These are phyloP conservation scores for Cryptococcus sp. DNA, from an alignment of 1,284 basidiomycete genomes.

Conservation along the genomic window DNA sequence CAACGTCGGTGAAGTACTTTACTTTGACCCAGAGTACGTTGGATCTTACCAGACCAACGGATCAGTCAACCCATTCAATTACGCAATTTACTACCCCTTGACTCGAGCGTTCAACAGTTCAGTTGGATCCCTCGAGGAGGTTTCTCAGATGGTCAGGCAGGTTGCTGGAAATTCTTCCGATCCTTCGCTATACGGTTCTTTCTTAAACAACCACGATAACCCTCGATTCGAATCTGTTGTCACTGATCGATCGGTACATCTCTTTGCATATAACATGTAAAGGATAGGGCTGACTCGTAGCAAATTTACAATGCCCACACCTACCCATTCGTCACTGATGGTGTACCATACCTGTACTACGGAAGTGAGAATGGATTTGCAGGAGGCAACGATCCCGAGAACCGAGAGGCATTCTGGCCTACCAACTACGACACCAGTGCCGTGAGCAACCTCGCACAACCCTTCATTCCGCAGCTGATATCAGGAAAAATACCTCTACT, in stretches of 20 bases:
- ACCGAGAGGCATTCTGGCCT: slow-evolving; percentile 46
- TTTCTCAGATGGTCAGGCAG: slow-evolving; percentile 19
- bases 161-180: slow-evolving; percentile 32
- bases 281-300: background rate
- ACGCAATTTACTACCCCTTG: slow-evolving; percentile 55
- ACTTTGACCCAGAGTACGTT: slow-evolving; percentile 40
- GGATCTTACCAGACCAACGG: slow-evolving; percentile 43
- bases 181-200: slow-evolving; percentile 46
- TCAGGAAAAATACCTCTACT: slow-evolving; percentile 54
- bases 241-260: slow-evolving; percentile 21
- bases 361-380: slow-evolving; percentile 41
- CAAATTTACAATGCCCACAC: slow-evolving; percentile 50
- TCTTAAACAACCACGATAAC: slow-evolving; percentile 50
- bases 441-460: background rate
- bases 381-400: slow-evolving; percentile 48
- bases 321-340: slow-evolving; percentile 50
- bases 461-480: background rate
- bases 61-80: slow-evolving; percentile 56
- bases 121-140: slow-evolving; percentile 12
- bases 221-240: slow-evolving; percentile 40
- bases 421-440: slow-evolving; percentile 48
- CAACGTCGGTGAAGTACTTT: slow-evolving; percentile 49
- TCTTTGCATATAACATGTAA: slow-evolving; percentile 2
- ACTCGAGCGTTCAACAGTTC: slow-evolving; percentile 27
- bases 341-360: slow-evolving; percentile 56